Percentiles rank a stretch among this genome's conserved stretches.
phyloP scores from a whole-genome alignment of 1,284 basidiomycete species.

The Cutaneotrichosporon arboriforme region DNA sequence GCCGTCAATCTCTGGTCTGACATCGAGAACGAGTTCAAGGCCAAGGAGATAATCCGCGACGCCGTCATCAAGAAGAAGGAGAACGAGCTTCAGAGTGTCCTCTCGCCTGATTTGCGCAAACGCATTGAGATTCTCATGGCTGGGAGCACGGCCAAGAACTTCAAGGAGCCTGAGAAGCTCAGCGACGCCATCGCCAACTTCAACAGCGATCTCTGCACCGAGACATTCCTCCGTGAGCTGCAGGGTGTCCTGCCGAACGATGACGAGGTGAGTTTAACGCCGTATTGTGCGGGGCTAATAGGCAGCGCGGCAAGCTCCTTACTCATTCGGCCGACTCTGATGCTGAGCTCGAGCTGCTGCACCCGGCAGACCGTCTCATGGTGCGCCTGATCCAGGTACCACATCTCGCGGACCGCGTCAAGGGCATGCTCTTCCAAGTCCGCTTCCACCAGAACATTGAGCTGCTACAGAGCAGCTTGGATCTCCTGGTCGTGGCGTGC shows the following conservation, averaged over 20 bases:
- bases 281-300: slow-evolving; percentile 37
- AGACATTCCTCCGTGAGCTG: slow-evolving; percentile 79
- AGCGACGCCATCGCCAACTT: slow-evolving; percentile 76
- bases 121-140: slow-evolving; percentile 87
- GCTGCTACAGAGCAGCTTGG: slow-evolving; percentile 63
- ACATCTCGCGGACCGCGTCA: slow-evolving; percentile 80
- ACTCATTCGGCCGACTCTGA: slow-evolving; percentile 65
- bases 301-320: slow-evolving; percentile 75
- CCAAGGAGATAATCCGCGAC: slow-evolving; percentile 74
- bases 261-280: slow-evolving; percentile 60
- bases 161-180: slow-evolving; percentile 71
- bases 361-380: slow-evolving; percentile 93
- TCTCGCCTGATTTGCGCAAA: slow-evolving; percentile 83
- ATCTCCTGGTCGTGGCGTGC: slow-evolving; percentile 73
- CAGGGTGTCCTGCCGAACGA: slow-evolving; percentile 80
- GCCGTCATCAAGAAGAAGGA: slow-evolving; percentile 60
- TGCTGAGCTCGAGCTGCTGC: slow-evolving; percentile 81
- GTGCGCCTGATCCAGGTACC: slow-evolving; percentile 95
- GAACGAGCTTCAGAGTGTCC: slow-evolving; percentile 82
- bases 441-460: slow-evolving; percentile 76
- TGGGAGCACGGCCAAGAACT: slow-evolving; percentile 60
- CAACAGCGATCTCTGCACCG: slow-evolving; percentile 75
- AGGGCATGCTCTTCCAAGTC: slow-evolving; percentile 87
- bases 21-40: slow-evolving; percentile 98
- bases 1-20: slow-evolving; percentile 83